phyloP scores from a whole-genome alignment of 306 rosid species.

The Cicer bijugum region DNA sequence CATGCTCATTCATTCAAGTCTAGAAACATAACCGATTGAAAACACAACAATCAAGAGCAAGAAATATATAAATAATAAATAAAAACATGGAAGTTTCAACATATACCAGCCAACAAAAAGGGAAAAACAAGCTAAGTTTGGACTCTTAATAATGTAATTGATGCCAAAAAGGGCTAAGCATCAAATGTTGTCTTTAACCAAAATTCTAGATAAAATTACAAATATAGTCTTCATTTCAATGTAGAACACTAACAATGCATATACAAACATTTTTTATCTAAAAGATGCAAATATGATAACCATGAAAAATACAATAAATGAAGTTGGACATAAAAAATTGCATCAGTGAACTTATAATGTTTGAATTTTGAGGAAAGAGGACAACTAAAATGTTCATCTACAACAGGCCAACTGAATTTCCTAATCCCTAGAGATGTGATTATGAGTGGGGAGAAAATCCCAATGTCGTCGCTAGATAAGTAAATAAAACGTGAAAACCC shows the following conservation, averaged over 20 bases:
- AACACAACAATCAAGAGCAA: constrained; percentile 1
- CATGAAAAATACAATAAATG: background rate
- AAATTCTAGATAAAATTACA: background rate
- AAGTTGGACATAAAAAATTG: background rate
- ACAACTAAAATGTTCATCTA: background rate
- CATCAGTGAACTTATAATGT: background rate
- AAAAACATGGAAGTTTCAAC: too few species aligned
- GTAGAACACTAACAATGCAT: background rate
- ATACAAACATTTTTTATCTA: background rate
- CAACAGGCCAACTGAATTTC: background rate
- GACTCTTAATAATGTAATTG: background rate
- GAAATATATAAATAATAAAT: background rate
- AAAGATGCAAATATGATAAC: constrained; percentile 2
- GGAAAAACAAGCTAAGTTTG: background rate
- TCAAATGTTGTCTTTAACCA: constrained; percentile 12
- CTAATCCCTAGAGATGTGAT: background rate
- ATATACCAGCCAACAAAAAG: too few species aligned
- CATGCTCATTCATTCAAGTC: background rate
- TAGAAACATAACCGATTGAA: constrained; percentile 18
- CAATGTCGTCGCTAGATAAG: too few species aligned
- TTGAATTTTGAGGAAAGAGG: background rate
- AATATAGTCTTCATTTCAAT: constrained; percentile 5
- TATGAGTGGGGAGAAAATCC: background rate
- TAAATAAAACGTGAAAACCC: too few species aligned
- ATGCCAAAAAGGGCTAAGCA: background rate